These are phyloP conservation scores for Protomyces inundatus DNA, from an alignment of 1,139 yeast genomes.

Conservation along the genomic window DNA sequence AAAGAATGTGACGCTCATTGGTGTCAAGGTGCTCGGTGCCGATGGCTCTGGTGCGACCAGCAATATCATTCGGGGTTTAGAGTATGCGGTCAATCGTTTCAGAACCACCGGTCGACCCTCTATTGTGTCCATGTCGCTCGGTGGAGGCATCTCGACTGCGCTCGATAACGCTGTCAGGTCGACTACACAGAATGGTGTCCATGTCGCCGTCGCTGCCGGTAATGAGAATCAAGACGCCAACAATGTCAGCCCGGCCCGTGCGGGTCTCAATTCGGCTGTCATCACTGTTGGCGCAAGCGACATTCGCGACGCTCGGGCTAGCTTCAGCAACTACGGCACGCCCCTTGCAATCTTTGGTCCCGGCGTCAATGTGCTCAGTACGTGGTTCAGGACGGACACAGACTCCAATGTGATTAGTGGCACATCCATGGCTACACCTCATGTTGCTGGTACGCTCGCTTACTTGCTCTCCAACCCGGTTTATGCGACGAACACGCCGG, in stretches of 20 bases:
- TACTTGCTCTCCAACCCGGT: slow-evolving; percentile 92
- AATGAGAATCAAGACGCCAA: slow-evolving; percentile 61
- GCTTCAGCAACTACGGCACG: slow-evolving; percentile 60
- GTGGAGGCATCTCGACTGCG: slow-evolving; percentile 54
- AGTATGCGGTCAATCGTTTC: slow-evolving; percentile 41
- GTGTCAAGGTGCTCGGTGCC: slow-evolving; percentile 50
- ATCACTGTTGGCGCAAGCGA: slow-evolving; percentile 58
- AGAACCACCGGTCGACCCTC: slow-evolving; percentile 39
- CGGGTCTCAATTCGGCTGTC: slow-evolving; percentile 61
- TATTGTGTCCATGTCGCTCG: slow-evolving; percentile 59
- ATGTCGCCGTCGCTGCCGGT: slow-evolving; percentile 63
- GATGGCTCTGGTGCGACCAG: slow-evolving; percentile 50
- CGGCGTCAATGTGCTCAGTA: slow-evolving; percentile 50
- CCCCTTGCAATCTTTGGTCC: slow-evolving; percentile 63
- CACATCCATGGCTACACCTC: slow-evolving; percentile 99
- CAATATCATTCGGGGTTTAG: slow-evolving; percentile 48
- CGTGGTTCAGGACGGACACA: slow-evolving; percentile 73
- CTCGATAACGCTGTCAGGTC: slow-evolving; percentile 54
- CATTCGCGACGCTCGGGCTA: slow-evolving; percentile 48
- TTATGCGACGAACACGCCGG: slow-evolving; percentile 69
- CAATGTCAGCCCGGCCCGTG: slow-evolving; percentile 64
- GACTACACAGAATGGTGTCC: slow-evolving; percentile 54
- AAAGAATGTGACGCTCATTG: slow-evolving; percentile 56
- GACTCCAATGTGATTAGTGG: slow-evolving; percentile 92
- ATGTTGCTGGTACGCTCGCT: slow-evolving; percentile 77